Evolutionary conservation across 805 yeast species (phyloP).

Genomic region (Cyberlindnera nakhonratchasimensis): DNA sequence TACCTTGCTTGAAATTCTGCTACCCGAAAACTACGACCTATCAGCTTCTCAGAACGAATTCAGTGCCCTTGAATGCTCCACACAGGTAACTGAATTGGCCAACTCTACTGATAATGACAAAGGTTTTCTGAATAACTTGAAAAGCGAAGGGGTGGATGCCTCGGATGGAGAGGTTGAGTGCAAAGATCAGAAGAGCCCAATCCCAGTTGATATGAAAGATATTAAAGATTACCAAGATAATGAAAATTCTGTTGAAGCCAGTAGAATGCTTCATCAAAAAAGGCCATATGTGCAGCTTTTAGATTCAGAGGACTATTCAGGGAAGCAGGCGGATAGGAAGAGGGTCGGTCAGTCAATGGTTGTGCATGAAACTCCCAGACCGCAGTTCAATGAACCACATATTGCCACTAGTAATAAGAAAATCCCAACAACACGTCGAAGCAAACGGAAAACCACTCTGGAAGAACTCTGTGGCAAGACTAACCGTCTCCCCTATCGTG

Average conservation of each 20-base stretch:
- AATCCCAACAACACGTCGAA: not conserved
- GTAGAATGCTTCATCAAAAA: too few relatives aligned
- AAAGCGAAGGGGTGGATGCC: not conserved
- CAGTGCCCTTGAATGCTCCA: conserved; percentile 8
- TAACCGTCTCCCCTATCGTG: conserved; percentile 17
- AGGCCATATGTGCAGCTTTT: too few relatives aligned
- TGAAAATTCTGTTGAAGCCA: too few relatives aligned
- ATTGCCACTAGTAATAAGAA: not conserved
- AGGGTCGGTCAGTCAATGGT: too few relatives aligned
- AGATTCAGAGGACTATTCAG: too few relatives aligned
- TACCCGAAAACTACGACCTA: conserved; percentile 10
- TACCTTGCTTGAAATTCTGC: conserved; percentile 6
- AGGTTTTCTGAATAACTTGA: not conserved
- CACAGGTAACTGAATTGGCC: conserved; percentile 5
- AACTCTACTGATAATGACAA: not conserved
- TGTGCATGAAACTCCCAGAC: too few relatives aligned
- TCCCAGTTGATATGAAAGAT: not conserved
- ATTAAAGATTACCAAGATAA: not conserved
- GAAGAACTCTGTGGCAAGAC: conserved; percentile 16
- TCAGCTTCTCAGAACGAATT: conserved; percentile 4
- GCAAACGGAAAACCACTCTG: conserved; percentile 1
- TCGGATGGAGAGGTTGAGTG: not conserved
- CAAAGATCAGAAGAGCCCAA: not conserved
- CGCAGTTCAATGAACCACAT: not conserved
- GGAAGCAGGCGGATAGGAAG: too few relatives aligned